These are phyloP conservation scores for Colletotrichum tamarilloi DNA, from an alignment of 2,329 filamentous ascomycete species.

Conservation along the genomic window DNA sequence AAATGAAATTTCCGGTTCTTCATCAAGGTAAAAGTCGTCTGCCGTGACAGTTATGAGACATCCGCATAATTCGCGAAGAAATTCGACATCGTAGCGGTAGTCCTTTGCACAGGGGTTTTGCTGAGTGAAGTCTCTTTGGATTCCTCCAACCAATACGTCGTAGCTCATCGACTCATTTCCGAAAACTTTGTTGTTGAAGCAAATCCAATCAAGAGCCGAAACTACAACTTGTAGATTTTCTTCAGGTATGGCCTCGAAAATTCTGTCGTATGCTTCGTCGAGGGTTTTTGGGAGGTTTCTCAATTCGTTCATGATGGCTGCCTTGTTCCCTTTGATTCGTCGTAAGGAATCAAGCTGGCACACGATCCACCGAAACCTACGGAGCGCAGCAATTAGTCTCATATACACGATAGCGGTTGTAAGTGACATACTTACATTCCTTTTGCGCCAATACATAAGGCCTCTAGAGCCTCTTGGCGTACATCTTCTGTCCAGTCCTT, in stretches of 20 bases:
- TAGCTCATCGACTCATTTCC: too few relatives aligned
- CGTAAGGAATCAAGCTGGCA: not conserved
- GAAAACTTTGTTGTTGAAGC: not conserved
- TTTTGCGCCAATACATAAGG: not conserved
- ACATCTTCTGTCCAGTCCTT: not conserved
- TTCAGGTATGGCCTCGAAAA: not conserved
- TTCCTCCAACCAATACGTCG: rapidly evolving
- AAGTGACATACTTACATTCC: not conserved
- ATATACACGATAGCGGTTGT: rapidly evolving
- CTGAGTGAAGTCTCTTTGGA: not conserved
- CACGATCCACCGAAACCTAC: slow-evolving; percentile 6
- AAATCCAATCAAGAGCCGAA: not conserved
- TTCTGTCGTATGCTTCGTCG: not conserved
- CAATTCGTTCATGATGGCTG: not conserved
- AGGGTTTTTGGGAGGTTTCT: not conserved
- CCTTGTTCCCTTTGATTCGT: not conserved
- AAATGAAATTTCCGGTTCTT: too few relatives aligned
- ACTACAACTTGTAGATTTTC: not conserved
- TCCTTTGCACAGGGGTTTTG: not conserved
- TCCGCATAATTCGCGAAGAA: not conserved
- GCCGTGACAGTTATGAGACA: not conserved
- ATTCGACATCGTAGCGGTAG: not conserved
- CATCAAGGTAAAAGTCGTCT: too few relatives aligned
- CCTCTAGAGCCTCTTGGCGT: not conserved
- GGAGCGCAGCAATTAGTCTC: not conserved